These are phyloP conservation scores for Ceratocystis destructans DNA, from an alignment of 2,329 filamentous ascomycete genomes.

Conservation along the genomic window DNA sequence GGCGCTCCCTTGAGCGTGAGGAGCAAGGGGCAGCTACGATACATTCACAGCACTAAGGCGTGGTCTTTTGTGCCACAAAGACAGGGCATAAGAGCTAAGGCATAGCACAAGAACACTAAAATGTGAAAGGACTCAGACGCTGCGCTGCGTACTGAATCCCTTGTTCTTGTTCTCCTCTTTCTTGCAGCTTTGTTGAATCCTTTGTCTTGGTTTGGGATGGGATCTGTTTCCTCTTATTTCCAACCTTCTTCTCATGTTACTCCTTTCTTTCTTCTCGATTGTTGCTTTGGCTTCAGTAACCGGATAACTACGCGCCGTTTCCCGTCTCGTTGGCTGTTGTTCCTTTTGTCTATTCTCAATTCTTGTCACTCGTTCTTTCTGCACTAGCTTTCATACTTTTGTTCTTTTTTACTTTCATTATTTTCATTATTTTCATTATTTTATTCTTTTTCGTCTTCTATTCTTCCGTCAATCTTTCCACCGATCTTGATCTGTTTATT, in stretches of 20 bases:
- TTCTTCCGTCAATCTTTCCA: not conserved
- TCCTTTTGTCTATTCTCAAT: not conserved
- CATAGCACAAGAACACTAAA: not conserved
- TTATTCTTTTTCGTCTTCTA: slow-evolving; percentile 5
- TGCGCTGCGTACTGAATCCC: slow-evolving; percentile 10
- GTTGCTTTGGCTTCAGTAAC: not conserved
- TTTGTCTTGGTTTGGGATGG: slow-evolving; percentile 7
- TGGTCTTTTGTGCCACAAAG: too few species aligned
- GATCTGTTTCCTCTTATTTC: slow-evolving; percentile 8
- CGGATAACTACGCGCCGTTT: slow-evolving; percentile 3
- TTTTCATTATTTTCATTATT: not conserved
- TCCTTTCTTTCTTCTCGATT: slow-evolving; percentile 5
- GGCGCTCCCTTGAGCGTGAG: too few species aligned
- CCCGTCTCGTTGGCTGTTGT: not conserved
- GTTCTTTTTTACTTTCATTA: slow-evolving; percentile 1
- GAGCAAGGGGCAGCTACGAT: too few species aligned
- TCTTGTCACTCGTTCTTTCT: slow-evolving; percentile 2
- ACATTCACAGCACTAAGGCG: too few species aligned
- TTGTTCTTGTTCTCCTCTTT: slow-evolving; percentile 15
- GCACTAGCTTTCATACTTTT: not conserved
- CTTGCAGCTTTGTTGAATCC: slow-evolving; percentile 16
- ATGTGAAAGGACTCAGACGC: not conserved
- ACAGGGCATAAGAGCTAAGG: not conserved
- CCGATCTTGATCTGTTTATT: too few species aligned
- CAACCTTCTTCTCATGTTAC: not conserved